These are phyloP conservation scores for Xylariaceae sp. DNA, from an alignment of 2,329 filamentous ascomycete genomes.

Conservation along the genomic window DNA sequence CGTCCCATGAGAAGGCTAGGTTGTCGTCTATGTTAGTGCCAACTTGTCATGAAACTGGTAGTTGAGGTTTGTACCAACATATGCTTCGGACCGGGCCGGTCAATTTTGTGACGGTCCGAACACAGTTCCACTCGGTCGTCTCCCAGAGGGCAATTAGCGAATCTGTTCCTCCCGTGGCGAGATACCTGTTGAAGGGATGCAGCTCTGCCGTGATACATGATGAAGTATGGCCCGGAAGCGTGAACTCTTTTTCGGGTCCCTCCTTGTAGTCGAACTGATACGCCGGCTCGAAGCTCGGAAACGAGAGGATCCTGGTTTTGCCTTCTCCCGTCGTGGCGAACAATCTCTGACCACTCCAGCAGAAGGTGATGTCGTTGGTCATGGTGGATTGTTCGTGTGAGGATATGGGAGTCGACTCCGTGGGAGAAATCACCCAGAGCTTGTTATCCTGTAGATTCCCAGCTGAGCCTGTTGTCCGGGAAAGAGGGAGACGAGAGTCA, in stretches of 20 bases:
- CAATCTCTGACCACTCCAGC: slow-evolving; percentile 64
- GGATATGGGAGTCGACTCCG: slow-evolving; percentile 48
- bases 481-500: neutral
- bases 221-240: slow-evolving; percentile 66
- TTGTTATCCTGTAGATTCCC: slow-evolving; percentile 47
- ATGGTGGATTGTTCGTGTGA: slow-evolving; percentile 57
- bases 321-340: slow-evolving; percentile 68
- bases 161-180: slow-evolving; percentile 72
- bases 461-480: neutral
- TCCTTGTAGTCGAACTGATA: slow-evolving; percentile 44
- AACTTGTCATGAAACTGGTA: neutral
- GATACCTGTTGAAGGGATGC: slow-evolving; percentile 63
- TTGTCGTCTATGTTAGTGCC: slow-evolving; percentile 24
- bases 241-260: slow-evolving; percentile 46
- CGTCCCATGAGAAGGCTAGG: slow-evolving; percentile 70
- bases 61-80: slow-evolving; percentile 37
- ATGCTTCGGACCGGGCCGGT: slow-evolving; percentile 65
- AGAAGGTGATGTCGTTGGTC: slow-evolving; percentile 70
- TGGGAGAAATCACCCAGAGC: slow-evolving; percentile 58
- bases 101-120: slow-evolving; percentile 64
- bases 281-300: slow-evolving; percentile 56
- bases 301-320: slow-evolving; percentile 63
- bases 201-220: slow-evolving; percentile 64
- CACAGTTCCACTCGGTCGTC: slow-evolving; percentile 70
- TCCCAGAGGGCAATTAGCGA: slow-evolving; percentile 74